These are phyloP conservation scores for Termitomyces sp. DNA, from an alignment of 768 basidiomycete genomes.

Conservation along the genomic window DNA sequence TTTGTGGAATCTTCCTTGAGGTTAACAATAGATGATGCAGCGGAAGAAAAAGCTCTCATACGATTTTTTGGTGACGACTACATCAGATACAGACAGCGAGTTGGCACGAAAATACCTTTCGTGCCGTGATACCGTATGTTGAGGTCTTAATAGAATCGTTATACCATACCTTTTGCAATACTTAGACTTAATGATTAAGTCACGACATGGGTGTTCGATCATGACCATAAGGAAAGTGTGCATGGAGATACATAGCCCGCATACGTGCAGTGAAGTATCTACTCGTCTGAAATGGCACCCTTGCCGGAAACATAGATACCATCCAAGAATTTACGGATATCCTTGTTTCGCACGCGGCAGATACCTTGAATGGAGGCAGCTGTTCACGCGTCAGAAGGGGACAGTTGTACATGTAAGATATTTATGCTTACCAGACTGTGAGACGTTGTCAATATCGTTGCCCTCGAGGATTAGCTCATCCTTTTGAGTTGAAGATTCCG, in stretches of 20 bases:
- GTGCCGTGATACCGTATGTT: conserved; percentile 46
- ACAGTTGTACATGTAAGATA: not conserved
- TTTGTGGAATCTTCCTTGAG: not conserved
- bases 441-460: conserved; percentile 95
- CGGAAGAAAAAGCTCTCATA: conserved; percentile 76
- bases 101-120: conserved; percentile 89
- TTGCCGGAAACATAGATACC: conserved; percentile 90
- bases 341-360: conserved; percentile 98
- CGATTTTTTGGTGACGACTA: conserved; percentile 93
- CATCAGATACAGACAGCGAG: conserved; percentile 65
- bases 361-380: conserved; percentile 97
- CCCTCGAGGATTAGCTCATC: conserved; percentile 94
- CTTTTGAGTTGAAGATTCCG: conserved; percentile 90
- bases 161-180: not conserved
- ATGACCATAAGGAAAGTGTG: conserved; percentile 12
- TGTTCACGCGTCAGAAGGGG: conserved; percentile 23
- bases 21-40: conserved; percentile 37
- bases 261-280: conserved; percentile 15
- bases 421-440: conserved; percentile 75
- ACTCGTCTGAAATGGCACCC: conserved; percentile 61
- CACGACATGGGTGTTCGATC: conserved; percentile 4
- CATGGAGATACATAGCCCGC: conserved; percentile 10
- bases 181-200: not conserved
- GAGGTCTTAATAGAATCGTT: not conserved
- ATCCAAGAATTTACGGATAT: conserved; percentile 98